Evolutionary conservation across 371 early-diverging fungal species (phyloP).

Genomic region (Mucor lusitanicus): DNA sequence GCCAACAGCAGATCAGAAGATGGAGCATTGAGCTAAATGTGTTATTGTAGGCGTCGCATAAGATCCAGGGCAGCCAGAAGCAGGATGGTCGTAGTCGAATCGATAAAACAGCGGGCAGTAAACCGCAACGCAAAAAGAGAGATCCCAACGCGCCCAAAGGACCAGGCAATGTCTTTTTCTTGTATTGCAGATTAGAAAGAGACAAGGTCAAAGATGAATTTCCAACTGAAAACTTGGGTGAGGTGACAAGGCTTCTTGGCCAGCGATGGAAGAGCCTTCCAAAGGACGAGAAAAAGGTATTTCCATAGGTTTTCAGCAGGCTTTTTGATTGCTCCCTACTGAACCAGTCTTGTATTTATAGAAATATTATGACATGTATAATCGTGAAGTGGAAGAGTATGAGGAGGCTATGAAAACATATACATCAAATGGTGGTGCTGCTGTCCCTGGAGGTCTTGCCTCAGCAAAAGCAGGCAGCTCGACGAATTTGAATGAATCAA

Average conservation of each 20-base stretch:
- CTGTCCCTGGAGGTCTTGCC: slow-evolving; percentile 1
- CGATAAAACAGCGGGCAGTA: slow-evolving; percentile 9
- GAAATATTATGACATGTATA: slow-evolving; percentile 55
- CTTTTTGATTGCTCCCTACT: neutral
- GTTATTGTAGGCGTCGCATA: neutral
- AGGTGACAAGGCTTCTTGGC: slow-evolving; percentile 53
- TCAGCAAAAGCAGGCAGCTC: neutral
- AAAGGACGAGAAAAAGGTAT: slow-evolving; percentile 57
- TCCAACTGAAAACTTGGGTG: slow-evolving; percentile 52
- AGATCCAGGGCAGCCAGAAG: neutral
- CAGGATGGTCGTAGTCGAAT: neutral
- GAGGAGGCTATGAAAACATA: slow-evolving; percentile 56
- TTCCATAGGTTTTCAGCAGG: neutral
- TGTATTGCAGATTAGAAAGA: slow-evolving; percentile 60
- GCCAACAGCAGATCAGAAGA: neutral
- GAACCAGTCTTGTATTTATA: neutral
- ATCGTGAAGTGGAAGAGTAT: slow-evolving; percentile 52
- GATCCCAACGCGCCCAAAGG: slow-evolving; percentile 74
- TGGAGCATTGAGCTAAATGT: neutral
- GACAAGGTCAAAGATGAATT: slow-evolving; percentile 60
- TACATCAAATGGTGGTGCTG: slow-evolving; percentile 6
- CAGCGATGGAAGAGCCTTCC: slow-evolving; percentile 52
- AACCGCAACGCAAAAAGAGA: slow-evolving; percentile 44
- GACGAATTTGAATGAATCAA: neutral
- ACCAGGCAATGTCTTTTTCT: slow-evolving; percentile 69